phyloP scores from a whole-genome alignment of 257 asterid species.

The Ajuga chamaepitys region DNA sequence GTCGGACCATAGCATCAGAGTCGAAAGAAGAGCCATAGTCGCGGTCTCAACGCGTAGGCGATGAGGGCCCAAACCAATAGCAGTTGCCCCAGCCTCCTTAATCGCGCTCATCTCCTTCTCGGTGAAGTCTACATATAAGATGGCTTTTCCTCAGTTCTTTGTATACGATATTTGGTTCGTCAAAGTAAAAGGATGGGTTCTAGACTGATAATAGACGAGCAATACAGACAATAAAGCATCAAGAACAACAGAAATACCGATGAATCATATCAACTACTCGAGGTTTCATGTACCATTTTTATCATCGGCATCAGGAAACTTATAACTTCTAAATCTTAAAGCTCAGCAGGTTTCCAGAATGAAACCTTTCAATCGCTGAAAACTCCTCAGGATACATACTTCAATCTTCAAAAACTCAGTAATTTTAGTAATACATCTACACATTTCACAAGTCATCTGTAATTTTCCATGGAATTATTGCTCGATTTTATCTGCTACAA shows the following conservation, averaged over 20 bases:
- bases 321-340: background rate
- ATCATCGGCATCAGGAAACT: background rate
- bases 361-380: too few relatives aligned
- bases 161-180: background rate
- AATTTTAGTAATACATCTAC: too few relatives aligned
- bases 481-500: too few relatives aligned
- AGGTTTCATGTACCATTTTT: background rate
- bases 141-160: conserved; percentile 5
- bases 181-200: background rate
- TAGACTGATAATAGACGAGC: background rate
- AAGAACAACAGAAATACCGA: background rate
- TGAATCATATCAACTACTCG: too few relatives aligned
- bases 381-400: too few relatives aligned
- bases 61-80: conserved; percentile 83
- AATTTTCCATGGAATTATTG: too few relatives aligned
- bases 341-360: too few relatives aligned
- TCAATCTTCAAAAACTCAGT: too few relatives aligned
- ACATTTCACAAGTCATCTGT: too few relatives aligned
- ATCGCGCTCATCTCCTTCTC: conserved; percentile 54
- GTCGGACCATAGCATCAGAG: conserved; percentile 82
- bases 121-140: conserved; percentile 56
- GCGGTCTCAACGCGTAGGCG: conserved; percentile 98
- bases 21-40: conserved; percentile 68
- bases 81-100: conserved; percentile 65
- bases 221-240: background rate